Evolutionary conservation across 305 asterid genomes (phyloP).

Genomic region (Stenogyne calaminthoides): DNA sequence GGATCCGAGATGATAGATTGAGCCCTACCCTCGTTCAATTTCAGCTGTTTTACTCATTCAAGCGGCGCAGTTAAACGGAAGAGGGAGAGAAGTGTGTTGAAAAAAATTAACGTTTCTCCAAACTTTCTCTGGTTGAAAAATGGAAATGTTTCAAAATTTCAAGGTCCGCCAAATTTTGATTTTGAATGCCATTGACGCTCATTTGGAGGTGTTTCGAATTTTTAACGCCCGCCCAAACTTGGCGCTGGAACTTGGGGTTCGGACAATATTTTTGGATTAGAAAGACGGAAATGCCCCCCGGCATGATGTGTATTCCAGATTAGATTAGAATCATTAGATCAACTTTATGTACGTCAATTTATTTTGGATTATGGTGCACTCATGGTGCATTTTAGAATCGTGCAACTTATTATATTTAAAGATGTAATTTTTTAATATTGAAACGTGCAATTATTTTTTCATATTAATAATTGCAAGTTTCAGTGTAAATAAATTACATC

Average conservation of each 20-base stretch:
- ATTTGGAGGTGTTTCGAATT: constrained; percentile 38
- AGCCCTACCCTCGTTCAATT: constrained; percentile 22
- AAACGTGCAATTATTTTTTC: too few species aligned
- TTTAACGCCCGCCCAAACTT: constrained; percentile 49
- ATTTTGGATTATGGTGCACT: too few species aligned
- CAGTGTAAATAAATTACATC: too few species aligned
- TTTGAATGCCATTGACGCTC: constrained; percentile 29
- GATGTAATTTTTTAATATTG: too few species aligned
- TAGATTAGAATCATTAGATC: background rate
- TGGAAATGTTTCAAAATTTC: constrained; percentile 40
- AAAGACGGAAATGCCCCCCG: constrained; percentile 29
- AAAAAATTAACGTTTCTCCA: background rate
- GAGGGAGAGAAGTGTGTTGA: constrained; percentile 28
- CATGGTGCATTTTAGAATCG: too few species aligned
- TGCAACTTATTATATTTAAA: too few species aligned
- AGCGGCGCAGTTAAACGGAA: constrained; percentile 24
- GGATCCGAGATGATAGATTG: constrained; percentile 14
- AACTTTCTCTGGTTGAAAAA: background rate
- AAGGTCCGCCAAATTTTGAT: constrained; percentile 14
- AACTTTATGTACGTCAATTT: too few species aligned
- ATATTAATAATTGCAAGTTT: too few species aligned
- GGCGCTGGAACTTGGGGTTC: constrained; percentile 52
- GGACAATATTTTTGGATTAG: background rate
- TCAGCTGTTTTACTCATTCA: constrained; percentile 26
- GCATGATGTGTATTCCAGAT: background rate